Evolutionary conservation across 768 basidiomycete genomes (phyloP), one percentile per base, ranked within the genome.

Genomic region (Hericium erinaceus): DNA sequence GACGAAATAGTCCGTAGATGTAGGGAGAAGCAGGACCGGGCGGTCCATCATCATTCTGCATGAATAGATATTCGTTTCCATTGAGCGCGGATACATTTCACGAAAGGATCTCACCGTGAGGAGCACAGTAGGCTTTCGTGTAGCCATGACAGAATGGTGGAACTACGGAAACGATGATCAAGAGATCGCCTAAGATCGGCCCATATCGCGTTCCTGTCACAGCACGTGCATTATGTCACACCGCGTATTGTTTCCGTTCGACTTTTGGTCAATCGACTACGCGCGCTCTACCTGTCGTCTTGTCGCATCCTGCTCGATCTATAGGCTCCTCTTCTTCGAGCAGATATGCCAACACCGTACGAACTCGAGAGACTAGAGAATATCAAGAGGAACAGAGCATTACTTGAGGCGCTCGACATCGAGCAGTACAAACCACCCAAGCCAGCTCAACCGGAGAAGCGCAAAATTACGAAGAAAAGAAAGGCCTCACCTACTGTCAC

Each of bases 11-110:
- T 6, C 84, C 85, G 52, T 85, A 82, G 53, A 90, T 76, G 67
- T 85, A 90, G 0, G 90, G 90, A 1, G 89, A 91, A 39, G 86
- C 83, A 8, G 69, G 60, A 39, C 81, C 71, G 7, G 90, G 91
- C 13, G 90, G 91, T 2, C 90, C 90, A 64, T 93, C 91, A 65
- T 93, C 90, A 67, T 92, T 92, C 84, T 90, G 63, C 8, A 28
- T 2, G 37, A 39, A 5, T 33, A 10, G 6, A 33, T 7, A 33
- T 33, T 33, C 33, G 9, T 33, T 33, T 33, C 33, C 33, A 10
- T 10, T 10, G 33, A 33, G 8, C 9, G 33, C 8, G 33, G 9
- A 8, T 33, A 6, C 9, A 33, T 10, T 33, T 33, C 33, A 9
- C 9, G 33, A 33, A 33, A 33, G 9, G 9, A 33, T 10, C 33